Conservation (phyloP, 2,329 filamentous ascomycete genomes). For the Neocatenulostroma microsporum region DNA sequence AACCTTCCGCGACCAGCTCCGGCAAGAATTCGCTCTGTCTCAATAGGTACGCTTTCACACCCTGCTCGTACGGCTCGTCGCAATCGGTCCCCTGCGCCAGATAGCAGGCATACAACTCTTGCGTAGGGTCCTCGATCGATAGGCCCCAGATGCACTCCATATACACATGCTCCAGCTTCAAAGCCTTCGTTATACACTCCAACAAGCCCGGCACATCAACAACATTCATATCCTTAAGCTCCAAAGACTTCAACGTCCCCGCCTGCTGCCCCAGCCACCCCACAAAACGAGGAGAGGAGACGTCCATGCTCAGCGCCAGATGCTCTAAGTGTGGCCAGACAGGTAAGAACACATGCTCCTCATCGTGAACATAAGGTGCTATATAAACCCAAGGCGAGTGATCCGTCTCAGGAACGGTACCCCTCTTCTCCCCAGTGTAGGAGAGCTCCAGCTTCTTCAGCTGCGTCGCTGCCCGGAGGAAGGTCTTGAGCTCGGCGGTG, state of each 20-base stretch:
- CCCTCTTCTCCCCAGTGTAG: too few species aligned
- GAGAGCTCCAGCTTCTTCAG: too few species aligned
- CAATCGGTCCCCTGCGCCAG: slow-evolving; percentile 9
- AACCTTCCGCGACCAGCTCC: too few species aligned
- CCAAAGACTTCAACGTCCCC: background rate
- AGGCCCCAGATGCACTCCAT: slow-evolving; percentile 18
- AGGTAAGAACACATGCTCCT: too few species aligned
- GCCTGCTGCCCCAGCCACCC: background rate
- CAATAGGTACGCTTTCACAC: slow-evolving; percentile 14
- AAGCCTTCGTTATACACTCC: slow-evolving; percentile 14
- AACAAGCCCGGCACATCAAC: slow-evolving; percentile 5
- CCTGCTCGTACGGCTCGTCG: slow-evolving; percentile 9
- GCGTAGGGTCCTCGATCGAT: slow-evolving; percentile 1
- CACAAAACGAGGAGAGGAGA: background rate
- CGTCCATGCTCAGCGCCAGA: slow-evolving; percentile 8
- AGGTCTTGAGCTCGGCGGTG: too few species aligned
- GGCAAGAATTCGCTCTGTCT: slow-evolving; percentile 7
- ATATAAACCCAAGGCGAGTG: too few species aligned
- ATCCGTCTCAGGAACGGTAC: too few species aligned
- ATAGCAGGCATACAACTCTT: background rate
- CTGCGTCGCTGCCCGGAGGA: too few species aligned
- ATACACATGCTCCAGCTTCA: slow-evolving; percentile 16
- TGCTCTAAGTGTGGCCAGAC: slow-evolving; percentile 6
- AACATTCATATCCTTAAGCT: background rate
- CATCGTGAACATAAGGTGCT: too few species aligned